Evolutionary conservation across 495 filamentous ascomycete genomes (phyloP), one percentile per base, ranked within the genome.

Genomic region (Haplographium delicatum): DNA sequence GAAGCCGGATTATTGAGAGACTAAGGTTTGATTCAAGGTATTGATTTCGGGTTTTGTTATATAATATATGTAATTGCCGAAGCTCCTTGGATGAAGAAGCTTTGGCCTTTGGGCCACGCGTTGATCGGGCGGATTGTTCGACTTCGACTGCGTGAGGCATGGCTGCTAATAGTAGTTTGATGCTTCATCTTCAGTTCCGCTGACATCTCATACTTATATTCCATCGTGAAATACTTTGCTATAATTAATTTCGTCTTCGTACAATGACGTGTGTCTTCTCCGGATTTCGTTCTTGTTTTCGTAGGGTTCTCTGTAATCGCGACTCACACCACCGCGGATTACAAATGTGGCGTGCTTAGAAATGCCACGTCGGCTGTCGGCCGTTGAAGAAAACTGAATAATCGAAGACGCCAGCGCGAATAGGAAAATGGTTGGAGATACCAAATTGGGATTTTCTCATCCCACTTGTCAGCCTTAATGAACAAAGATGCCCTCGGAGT

Each of bases 71-170:
- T 33, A 50, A 22, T 28, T 50, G 47, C 24, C 47, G 47, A 28
- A 31, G 35, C 15, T 50, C 47, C 26, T 27, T 23, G 13, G 47
- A 50, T 42, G 47, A 41, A 42, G 47, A 50, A 10, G 16, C 24
- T 50, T 50, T 50, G 23, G 37, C 31, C 10, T 50, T 50, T 39
- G 35, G 10, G 34, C n/a, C 33, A n/a, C 37, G 47, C 13, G 35
- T 22, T 41, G 37, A 31, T 20, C 23, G 34, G 25, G 24, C 31
- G 23, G 34, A 15, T 31, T 33, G 35, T 20, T 50, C 47, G 47
- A 42, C 15, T 41, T 50, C 5, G 37, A 42, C 25, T 50, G 34
- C 47, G 37, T 50, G 35, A 50, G 47, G 35, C 47, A 50, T 50
- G 4, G 23, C 8, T 30, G 22, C n/a, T 26, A 25, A 41, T 16